These are phyloP conservation scores for Beauveria pseudobassiana DNA, from an alignment of 2,329 filamentous ascomycete genomes.

Conservation along the genomic window DNA sequence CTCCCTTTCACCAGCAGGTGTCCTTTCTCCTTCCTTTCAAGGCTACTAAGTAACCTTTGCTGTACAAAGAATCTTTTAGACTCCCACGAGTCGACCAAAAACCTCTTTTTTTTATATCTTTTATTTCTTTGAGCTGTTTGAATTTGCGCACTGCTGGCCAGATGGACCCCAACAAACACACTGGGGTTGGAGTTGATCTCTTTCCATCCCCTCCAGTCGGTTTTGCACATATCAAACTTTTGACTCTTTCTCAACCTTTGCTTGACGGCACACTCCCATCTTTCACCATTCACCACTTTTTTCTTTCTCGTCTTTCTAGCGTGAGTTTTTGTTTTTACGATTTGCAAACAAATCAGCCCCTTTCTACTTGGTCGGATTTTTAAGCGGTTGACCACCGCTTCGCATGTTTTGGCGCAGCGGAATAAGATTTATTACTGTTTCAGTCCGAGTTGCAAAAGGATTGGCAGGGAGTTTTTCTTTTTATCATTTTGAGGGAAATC, in stretches of 20 bases:
- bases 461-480: conserved; percentile 2
- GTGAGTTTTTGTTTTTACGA: conserved; percentile 10
- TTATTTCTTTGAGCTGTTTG: background rate
- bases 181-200: conserved; percentile 2
- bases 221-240: background rate
- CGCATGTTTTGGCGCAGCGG: conserved; percentile 10
- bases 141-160: conserved; percentile 8
- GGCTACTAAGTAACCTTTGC: conserved; percentile 34
- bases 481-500: background rate
- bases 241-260: background rate
- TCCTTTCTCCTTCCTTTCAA: conserved; percentile 44
- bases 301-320: conserved; percentile 6
- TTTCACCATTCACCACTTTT: background rate
- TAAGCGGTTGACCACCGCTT: conserved; percentile 10
- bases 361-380: background rate
- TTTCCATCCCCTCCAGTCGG: background rate
- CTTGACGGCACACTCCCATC: background rate
- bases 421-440: conserved; percentile 5
- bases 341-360: background rate
- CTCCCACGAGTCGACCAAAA: conserved; percentile 3
- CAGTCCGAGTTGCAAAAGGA: conserved; percentile 13
- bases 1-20: conserved; percentile 46
- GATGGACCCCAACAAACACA: background rate
- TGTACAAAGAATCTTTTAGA: conserved; percentile 8
- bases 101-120: background rate